A percentile compares a stretch with the other conserved stretches of the same genome.
phyloP scores from a whole-genome alignment of 805 yeast genomes.

The Naumovozyma baii region DNA sequence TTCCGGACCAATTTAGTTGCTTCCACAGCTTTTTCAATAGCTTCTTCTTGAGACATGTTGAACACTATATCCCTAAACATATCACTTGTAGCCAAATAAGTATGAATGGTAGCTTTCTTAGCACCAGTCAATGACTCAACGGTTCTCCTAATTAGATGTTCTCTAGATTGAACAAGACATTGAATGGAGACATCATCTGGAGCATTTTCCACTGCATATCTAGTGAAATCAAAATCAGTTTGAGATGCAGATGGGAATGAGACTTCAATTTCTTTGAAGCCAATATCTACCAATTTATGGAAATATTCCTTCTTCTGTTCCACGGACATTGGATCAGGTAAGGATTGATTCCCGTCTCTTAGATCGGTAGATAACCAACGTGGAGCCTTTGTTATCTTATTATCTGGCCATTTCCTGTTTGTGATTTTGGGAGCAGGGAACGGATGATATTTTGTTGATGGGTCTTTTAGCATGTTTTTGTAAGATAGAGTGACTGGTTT shows the following conservation, averaged over 20 bases:
- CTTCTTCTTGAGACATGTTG: slow-evolving; percentile 46
- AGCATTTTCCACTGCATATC: slow-evolving; percentile 61
- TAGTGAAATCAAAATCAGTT: slow-evolving; percentile 70
- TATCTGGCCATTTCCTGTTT: slow-evolving; percentile 63
- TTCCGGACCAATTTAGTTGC: slow-evolving; percentile 53
- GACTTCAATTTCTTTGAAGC: slow-evolving; percentile 78
- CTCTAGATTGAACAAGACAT: slow-evolving; percentile 69
- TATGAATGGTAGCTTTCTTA: slow-evolving; percentile 64
- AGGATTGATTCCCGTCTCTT: slow-evolving; percentile 76
- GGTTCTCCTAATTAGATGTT: slow-evolving; percentile 60
- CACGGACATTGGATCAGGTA: slow-evolving; percentile 80
- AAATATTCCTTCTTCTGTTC: slow-evolving; percentile 68
- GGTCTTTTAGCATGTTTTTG: slow-evolving; percentile 55
- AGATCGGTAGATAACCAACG: slow-evolving; percentile 78
- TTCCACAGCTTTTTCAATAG: slow-evolving; percentile 50
- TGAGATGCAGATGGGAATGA: slow-evolving; percentile 77
- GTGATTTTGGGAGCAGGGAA: slow-evolving; percentile 47
- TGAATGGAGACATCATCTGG: slow-evolving; percentile 73
- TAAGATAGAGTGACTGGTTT: slow-evolving; percentile 30
- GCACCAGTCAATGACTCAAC: slow-evolving; percentile 68
- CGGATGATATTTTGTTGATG: slow-evolving; percentile 50
- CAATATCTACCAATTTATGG: slow-evolving; percentile 56
- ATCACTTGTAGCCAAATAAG: slow-evolving; percentile 67
- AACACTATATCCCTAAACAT: slow-evolving; percentile 67
- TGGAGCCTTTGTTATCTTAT: slow-evolving; percentile 51